Evolutionary conservation across 2,329 filamentous ascomycete genomes (phyloP), one percentile per base, ranked within the genome.

Genomic region (Cladosporium oxysporum): DNA sequence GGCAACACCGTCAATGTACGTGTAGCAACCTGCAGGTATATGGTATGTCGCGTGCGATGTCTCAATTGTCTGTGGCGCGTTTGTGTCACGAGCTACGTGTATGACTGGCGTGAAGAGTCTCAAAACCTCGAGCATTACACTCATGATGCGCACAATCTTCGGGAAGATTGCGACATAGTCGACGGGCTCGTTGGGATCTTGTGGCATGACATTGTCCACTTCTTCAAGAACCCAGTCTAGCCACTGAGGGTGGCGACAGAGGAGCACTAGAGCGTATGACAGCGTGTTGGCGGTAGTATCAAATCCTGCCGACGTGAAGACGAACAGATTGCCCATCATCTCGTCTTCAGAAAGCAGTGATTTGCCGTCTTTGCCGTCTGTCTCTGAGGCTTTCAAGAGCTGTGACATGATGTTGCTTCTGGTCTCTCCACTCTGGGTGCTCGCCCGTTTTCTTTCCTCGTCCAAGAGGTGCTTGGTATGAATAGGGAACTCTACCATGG

Each of bases 181-280:
- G 59, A 77, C 71, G 2, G 71, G 66, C 2, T 73, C 74, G 3
- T 67, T 58, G 3, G 73, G 70, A 6, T 67, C 64, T 5, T 71
- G 59, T 2, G 69, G 68, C 5, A 80, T 33, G 7, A 84, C 72
- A 1, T 69, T 55, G 55, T 79, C 74, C 41, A 85, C 75, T 69
- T 87, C 85, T 63, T 83, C 82, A 10, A 74, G 73, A 3, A 87
- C 70, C 83, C 84, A 86, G 3, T 79, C 77, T 71, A 87, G 84
- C 75, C 81, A 81, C 61, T 82, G 71, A 0, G 83, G 82, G 66
- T 83, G 74, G 1, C 77, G 71, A 1, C 82, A 79, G 0, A 86
- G 75, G 5, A 84, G 72, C 1, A 78, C 77, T n/a, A 85, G 69
- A 2, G 82, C 79, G 67, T 82, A 87, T 0, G 80, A 77, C 55